Conservation (phyloP, 805 yeast species). For the Wickerhamiella hasegawae region DNA sequence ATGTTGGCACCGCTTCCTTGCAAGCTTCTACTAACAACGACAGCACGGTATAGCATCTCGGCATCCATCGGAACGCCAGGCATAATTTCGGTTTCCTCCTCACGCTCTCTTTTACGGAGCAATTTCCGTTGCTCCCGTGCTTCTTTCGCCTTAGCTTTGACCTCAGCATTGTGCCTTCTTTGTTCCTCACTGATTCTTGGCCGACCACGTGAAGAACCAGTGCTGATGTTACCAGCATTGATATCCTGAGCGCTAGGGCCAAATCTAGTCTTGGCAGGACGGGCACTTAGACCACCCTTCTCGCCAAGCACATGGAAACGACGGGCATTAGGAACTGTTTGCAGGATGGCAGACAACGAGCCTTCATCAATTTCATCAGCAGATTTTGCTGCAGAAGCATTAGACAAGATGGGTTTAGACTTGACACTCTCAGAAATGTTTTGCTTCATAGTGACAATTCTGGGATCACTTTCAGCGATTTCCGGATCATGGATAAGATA, state of each 20-base stretch:
- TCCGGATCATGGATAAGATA: constrained; percentile 18
- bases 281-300: not conserved
- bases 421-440: constrained; percentile 8
- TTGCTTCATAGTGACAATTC: constrained; percentile 10
- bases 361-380: constrained; percentile 7
- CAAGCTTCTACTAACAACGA: constrained; percentile 46
- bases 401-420: constrained; percentile 1
- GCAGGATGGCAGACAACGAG: constrained; percentile 1
- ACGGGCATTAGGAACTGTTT: constrained; percentile 1
- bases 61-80: constrained; percentile 21
- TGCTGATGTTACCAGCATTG: not conserved
- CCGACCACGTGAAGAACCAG: not conserved
- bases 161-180: constrained; percentile 1
- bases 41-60: constrained; percentile 42
- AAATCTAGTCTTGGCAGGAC: not conserved
- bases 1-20: constrained; percentile 28
- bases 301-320: constrained; percentile 1
- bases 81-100: not conserved
- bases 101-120: constrained; percentile 1
- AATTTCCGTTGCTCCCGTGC: not conserved
- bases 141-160: not conserved
- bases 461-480: constrained; percentile 14
- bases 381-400: constrained; percentile 1
- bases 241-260: constrained; percentile 5
- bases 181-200: constrained; percentile 1